Base-by-base conservation (phyloP, 352 stramenopile species). In the Blastocystis sp. region DNA sequence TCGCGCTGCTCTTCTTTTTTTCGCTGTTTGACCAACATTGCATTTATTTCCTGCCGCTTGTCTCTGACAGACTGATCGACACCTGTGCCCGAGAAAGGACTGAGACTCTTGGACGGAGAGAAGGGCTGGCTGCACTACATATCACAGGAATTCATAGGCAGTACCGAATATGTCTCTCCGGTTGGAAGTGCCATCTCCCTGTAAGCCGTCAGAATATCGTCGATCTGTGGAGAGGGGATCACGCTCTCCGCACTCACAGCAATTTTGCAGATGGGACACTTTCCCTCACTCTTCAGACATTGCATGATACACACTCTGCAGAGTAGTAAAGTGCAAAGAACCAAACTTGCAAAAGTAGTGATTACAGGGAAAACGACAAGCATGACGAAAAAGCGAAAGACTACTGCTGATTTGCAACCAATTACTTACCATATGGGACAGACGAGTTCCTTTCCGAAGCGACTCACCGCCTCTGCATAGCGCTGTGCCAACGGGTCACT, bases 341-440 rank as follows among this genome's bases (percentile, higher is more conserved):
- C 9, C 9, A 26, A 54, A 85, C 73, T 43, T 85, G 73, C 73
- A 85, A 8, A 66, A 85, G 56, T 65, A 85, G 56, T 85, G 73
- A 43, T 85, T 66, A n/a, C 73, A 85, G 24, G 73, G 50, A 13
- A 85, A 68, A 54, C 73, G 47, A 30, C 30, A 24, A 0, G 53
- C 13, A 69, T 68, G 11, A 20, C 24, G 43, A 16, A 85, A 68
- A 16, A 66, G n/a, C n/a, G 43, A 68, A 13, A 85, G 26, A 69
- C 73, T 85, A 85, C n/a, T 16, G 16, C 20, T 13, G 20, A 81
- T 13, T 37, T 18, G 55, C 50, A 34, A 24, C 18, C 4, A 11
- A 1, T 47, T 7, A 24, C 39, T 18, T 50, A 85, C 73, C 73
- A 85, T n/a, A 85, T 85, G 56, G 73, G 73, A 43, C 73, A 85